Base-by-base conservation (phyloP, 768 basidiomycete species). In the Boletus reticuloceps region DNA sequence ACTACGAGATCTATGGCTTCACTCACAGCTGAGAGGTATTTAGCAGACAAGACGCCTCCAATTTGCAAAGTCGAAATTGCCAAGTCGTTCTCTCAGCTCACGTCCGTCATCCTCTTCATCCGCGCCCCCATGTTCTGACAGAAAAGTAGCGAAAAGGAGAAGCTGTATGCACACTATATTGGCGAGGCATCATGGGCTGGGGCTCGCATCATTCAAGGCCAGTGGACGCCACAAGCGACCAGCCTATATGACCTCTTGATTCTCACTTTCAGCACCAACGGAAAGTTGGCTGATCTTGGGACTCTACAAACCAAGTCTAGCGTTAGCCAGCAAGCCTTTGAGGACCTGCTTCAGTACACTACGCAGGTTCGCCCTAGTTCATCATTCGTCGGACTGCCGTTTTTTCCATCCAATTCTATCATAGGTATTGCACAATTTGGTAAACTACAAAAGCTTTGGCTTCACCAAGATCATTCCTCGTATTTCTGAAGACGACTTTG, bases 381-480 rank as follows among this genome's bases (percentile, higher is more conserved):
- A 6, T 34, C 17, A 14, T 34, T 13, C 17, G 13, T 49, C 34
- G 1, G 9, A 13, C 2, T 16, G 0, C 7, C 46, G 2, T 48
- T 27, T 34, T 44, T 13, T 29, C 29, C 29, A 46, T 53, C 7
- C 32, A 31, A 34, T 6, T 17, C 10, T 6, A 6, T 29, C 13
- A 29, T 32, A 75, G 77, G 71, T 73, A 27, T 54, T 81, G 55
- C 75, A 74, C 58, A 78, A 78, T 53, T 56, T 80, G 34, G 79
- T 62, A 22, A 93, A 93, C 71, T 92, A 85, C 73, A 89, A 83
- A 67, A 81, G 78, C 3, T 94, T 94, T 58, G 92, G 92, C 2
- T 89, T 88, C 64, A 89, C 88, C 41, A 94, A 95, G 74, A 88
- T 95, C 60, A 66, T 92, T 46, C 91, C 93, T 20, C 86, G 93